These are phyloP conservation scores for Tardiomyces digboiensis DNA, from an alignment of 1,139 yeast genomes.

Conservation along the genomic window DNA sequence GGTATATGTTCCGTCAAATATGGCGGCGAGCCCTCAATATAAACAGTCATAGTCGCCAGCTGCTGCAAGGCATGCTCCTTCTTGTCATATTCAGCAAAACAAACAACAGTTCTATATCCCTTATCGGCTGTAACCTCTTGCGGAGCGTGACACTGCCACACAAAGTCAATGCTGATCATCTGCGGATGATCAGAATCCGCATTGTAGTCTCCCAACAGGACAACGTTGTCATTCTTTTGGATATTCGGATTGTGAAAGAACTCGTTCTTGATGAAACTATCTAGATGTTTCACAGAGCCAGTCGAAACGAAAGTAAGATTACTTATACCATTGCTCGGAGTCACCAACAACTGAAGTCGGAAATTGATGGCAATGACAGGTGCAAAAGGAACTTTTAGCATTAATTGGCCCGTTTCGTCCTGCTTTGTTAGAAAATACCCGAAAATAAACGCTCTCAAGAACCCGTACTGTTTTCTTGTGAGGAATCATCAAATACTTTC, in stretches of 20 bases:
- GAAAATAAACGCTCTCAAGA: too few species aligned
- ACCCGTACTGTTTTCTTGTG: too few species aligned
- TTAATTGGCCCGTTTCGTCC: conserved; percentile 2
- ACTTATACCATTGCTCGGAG: conserved; percentile 8
- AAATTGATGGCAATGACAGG: not conserved
- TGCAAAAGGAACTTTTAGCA: conserved; percentile 2
- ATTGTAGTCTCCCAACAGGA: conserved; percentile 26
- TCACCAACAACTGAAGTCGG: conserved; percentile 3
- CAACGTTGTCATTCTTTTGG: conserved; percentile 30
- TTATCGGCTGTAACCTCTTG: conserved; percentile 4
- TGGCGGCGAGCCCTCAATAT: not conserved
- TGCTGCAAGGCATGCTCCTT: conserved; percentile 26
- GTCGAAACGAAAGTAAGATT: conserved; percentile 28
- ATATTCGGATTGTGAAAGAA: conserved; percentile 32
- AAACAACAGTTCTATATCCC: conserved; percentile 18
- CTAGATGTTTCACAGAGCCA: conserved; percentile 20
- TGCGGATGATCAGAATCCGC: conserved; percentile 9
- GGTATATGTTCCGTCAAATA: not conserved
- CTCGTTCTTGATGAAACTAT: conserved; percentile 27
- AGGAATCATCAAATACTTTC: too few species aligned
- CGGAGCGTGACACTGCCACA: conserved; percentile 23
- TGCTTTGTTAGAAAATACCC: not conserved
- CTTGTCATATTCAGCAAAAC: conserved; percentile 32
- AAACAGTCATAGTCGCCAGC: conserved; percentile 13
- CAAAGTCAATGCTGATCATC: conserved; percentile 18